Evolutionary conservation across 345 rosid genomes (phyloP).

Genomic region (Atalantia buxifolia): DNA sequence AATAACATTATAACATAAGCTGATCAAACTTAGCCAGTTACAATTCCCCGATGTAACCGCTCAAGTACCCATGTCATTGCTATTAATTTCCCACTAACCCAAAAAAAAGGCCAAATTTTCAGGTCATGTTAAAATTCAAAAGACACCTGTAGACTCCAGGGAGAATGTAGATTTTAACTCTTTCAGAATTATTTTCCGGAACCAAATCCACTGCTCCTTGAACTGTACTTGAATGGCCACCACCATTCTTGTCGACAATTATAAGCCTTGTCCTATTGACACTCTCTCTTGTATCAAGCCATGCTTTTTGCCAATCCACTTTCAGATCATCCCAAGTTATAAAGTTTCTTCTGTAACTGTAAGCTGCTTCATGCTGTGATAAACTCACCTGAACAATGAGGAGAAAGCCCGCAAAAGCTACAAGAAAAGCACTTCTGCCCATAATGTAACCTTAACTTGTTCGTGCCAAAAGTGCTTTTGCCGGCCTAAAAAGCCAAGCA

Average conservation of each 20-base stretch:
- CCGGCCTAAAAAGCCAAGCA: neutral
- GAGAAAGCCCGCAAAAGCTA: conserved; percentile 13
- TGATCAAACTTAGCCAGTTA: neutral
- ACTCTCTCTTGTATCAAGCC: conserved; percentile 27
- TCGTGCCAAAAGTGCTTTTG: neutral
- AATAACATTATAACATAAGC: neutral
- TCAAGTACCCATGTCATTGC: conserved; percentile 35
- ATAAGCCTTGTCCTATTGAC: conserved; percentile 41
- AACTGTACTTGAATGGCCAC: conserved; percentile 71
- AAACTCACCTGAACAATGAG: conserved; percentile 11
- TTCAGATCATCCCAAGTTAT: conserved; percentile 82
- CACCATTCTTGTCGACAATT: conserved; percentile 64
- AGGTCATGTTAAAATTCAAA: neutral
- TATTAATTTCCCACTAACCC: conserved; percentile 36
- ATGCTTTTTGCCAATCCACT: conserved; percentile 29
- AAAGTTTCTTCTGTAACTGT: conserved; percentile 15
- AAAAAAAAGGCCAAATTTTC: conserved; percentile 33
- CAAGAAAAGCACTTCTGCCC: conserved; percentile 3
- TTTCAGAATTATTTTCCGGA: conserved; percentile 48
- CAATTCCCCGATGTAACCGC: conserved; percentile 13
- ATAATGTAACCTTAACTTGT: neutral
- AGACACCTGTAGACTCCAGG: conserved; percentile 86
- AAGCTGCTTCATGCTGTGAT: neutral
- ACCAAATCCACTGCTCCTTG: conserved; percentile 94
- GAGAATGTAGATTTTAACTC: conserved; percentile 73